phyloP scores from a whole-genome alignment of 2,329 filamentous ascomycete genomes.

The Aspergillus ustus region DNA sequence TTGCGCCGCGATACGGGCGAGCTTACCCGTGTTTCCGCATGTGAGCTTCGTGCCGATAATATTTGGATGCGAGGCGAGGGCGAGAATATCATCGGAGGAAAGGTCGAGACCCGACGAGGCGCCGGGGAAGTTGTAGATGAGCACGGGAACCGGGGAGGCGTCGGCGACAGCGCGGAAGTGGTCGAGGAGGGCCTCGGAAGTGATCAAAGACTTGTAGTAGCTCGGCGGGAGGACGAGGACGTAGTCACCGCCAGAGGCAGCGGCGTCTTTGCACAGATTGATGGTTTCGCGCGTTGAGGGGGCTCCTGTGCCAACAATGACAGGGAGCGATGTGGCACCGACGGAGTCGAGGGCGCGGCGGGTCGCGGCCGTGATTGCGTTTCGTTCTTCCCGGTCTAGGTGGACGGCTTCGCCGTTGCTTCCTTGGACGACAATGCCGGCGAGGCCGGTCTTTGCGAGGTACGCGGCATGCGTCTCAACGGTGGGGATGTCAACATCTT shows the following conservation, averaged over 20 bases:
- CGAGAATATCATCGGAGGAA: conserved; percentile 66
- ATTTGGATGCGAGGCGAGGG: conserved; percentile 63
- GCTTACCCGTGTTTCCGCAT: conserved; percentile 75
- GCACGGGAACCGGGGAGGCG: conserved; percentile 63
- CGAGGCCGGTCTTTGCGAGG: conserved; percentile 73
- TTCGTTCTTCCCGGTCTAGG: conserved; percentile 71
- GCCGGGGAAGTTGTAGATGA: conserved; percentile 76
- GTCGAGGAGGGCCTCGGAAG: conserved; percentile 60
- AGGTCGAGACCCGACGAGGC: conserved; percentile 71
- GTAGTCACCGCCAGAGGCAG: conserved; percentile 72
- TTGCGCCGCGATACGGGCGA: conserved; percentile 63
- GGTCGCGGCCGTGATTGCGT: conserved; percentile 70
- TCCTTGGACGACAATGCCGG: conserved; percentile 76
- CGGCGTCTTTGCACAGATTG: conserved; percentile 70
- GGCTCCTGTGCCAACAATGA: conserved; percentile 76
- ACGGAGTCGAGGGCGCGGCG: conserved; percentile 70
- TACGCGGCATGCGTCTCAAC: conserved; percentile 66
- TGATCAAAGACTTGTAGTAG: conserved; percentile 74
- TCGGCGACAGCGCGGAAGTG: conserved; percentile 71
- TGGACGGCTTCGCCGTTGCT: conserved; percentile 85
- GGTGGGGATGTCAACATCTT: conserved; percentile 68
- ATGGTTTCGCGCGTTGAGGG: conserved; percentile 76
- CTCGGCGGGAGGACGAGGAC: conserved; percentile 76
- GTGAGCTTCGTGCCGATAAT: conserved; percentile 74
- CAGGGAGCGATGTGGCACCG: conserved; percentile 67